Conservation (phyloP, 345 rosid species). For the Viola odorata region DNA sequence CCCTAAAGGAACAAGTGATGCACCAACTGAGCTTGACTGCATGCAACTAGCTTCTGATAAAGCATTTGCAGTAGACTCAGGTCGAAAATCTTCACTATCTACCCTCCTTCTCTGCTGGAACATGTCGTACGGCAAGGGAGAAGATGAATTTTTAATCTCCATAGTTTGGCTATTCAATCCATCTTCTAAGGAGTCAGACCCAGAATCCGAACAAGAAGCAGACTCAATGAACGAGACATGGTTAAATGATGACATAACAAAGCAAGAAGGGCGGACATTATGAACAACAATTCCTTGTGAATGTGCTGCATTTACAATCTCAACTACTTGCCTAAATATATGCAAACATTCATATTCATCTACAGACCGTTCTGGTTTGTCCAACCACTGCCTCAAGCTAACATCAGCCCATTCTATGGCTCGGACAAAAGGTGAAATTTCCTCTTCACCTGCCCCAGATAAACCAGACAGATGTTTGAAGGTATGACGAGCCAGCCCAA, state of each 20-base stretch:
- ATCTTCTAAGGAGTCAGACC: constrained; percentile 85
- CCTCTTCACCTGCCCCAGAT: constrained; percentile 53
- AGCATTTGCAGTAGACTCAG: constrained; percentile 28
- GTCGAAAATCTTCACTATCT: constrained; percentile 37
- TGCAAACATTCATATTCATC: constrained; percentile 85
- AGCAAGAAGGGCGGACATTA: constrained; percentile 93
- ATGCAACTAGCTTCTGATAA: constrained; percentile 57
- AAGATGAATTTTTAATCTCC: constrained; percentile 35
- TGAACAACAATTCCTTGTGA: constrained; percentile 88
- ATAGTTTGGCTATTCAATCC: constrained; percentile 42
- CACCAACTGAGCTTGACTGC: constrained; percentile 44
- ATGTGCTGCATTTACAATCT: constrained; percentile 76
- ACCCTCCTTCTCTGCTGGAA: constrained; percentile 29
- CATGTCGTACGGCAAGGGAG: constrained; percentile 39
- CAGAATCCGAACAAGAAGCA: constrained; percentile 91
- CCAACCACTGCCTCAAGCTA: constrained; percentile 96
- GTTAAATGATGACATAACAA: constrained; percentile 84
- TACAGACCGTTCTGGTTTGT: constrained; percentile 61
- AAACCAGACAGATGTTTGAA: constrained; percentile 46
- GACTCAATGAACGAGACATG: constrained; percentile 93
- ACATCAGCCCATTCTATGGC: constrained; percentile 76
- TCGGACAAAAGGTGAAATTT: constrained; percentile 44
- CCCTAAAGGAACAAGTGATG: constrained; percentile 20
- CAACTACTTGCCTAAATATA: constrained; percentile 87
- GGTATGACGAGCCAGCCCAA: constrained; percentile 41